A percentile compares a stretch with the other conserved stretches of the same genome.
These are phyloP conservation scores for Citrus reticulata DNA, from an alignment of 345 rosid genomes.

Conservation along the genomic window DNA sequence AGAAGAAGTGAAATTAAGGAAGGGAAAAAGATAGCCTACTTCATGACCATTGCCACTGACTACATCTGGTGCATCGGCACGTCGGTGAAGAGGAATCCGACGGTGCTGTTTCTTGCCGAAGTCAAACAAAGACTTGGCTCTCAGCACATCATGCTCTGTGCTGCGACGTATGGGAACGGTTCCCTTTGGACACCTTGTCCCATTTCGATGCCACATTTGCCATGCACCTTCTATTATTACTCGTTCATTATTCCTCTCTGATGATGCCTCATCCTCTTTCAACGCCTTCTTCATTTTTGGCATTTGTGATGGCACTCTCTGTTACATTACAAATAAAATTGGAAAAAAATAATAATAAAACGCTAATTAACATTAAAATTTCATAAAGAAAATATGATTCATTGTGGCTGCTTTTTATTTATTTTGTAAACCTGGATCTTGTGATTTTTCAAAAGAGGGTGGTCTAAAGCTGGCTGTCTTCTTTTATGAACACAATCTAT, in stretches of 20 bases:
- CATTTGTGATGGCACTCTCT: slow-evolving; percentile 62
- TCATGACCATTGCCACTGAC: slow-evolving; percentile 77
- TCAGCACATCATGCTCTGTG: slow-evolving; percentile 61
- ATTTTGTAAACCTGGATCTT: slow-evolving; percentile 72
- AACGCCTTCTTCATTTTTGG: slow-evolving; percentile 37
- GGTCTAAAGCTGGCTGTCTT: slow-evolving; percentile 94
- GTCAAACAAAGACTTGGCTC: slow-evolving; percentile 91
- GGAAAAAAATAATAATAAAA: background rate
- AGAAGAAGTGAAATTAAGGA: slow-evolving; percentile 4
- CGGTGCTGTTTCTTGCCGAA: slow-evolving; percentile 64
- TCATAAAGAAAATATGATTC: background rate
- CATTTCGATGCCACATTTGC: slow-evolving; percentile 91
- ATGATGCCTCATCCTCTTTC: slow-evolving; percentile 2
- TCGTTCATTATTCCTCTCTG: slow-evolving; percentile 18
- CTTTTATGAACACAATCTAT: slow-evolving; percentile 86
- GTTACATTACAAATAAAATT: slow-evolving; percentile 1
- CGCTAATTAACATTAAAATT: background rate
- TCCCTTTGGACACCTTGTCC: slow-evolving; percentile 84
- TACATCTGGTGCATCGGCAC: slow-evolving; percentile 65
- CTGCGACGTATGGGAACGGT: slow-evolving; percentile 91
- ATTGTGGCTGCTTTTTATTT: background rate
- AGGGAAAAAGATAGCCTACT: slow-evolving; percentile 40
- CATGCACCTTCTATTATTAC: slow-evolving; percentile 36
- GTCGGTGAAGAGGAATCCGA: slow-evolving; percentile 24
- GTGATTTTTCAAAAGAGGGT: slow-evolving; percentile 86